These are phyloP conservation scores for Aureobasidium sp. DNA, from an alignment of 2,329 filamentous ascomycete species.

Conservation along the genomic window DNA sequence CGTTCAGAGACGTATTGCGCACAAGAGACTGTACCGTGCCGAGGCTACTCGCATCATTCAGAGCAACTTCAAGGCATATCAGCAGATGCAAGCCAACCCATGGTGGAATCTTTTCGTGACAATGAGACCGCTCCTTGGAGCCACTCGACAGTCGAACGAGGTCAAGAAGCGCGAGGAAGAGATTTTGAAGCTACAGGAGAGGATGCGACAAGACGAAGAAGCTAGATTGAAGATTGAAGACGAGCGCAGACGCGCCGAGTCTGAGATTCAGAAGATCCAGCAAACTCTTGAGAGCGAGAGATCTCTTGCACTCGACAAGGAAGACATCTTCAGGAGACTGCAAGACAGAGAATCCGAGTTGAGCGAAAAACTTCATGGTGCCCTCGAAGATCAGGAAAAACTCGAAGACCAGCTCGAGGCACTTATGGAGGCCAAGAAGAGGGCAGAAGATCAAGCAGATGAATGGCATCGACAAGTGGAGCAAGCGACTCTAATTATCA, in stretches of 20 bases:
- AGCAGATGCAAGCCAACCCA: constrained; percentile 81
- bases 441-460: constrained; percentile 77
- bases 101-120: constrained; percentile 96
- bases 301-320: constrained; percentile 92
- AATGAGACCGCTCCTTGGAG: constrained; percentile 91
- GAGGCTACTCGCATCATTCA: constrained; percentile 95
- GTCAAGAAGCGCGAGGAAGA: constrained; percentile 93
- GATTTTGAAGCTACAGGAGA: constrained; percentile 78
- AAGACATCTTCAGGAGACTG: constrained; percentile 97
- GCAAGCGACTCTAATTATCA: constrained; percentile 82
- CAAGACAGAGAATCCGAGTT: constrained; percentile 87
- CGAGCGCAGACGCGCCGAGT: constrained; percentile 77
- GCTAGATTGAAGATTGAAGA: constrained; percentile 80
- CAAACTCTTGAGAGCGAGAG: constrained; percentile 93
- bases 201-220: constrained; percentile 68
- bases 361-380: constrained; percentile 84
- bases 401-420: constrained; percentile 91
- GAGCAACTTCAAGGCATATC: constrained; percentile 85
- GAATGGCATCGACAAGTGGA: constrained; percentile 75
- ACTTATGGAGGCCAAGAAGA: constrained; percentile 81
- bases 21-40: constrained; percentile 88
- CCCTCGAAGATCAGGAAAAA: constrained; percentile 87
- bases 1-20: constrained; percentile 75
- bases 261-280: constrained; percentile 82
- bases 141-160: constrained; percentile 83